Evolutionary conservation across 495 filamentous ascomycete species (phyloP), one percentile per base, ranked within the genome.

Genomic region (Hyphodiscus hymeniophilus): DNA sequence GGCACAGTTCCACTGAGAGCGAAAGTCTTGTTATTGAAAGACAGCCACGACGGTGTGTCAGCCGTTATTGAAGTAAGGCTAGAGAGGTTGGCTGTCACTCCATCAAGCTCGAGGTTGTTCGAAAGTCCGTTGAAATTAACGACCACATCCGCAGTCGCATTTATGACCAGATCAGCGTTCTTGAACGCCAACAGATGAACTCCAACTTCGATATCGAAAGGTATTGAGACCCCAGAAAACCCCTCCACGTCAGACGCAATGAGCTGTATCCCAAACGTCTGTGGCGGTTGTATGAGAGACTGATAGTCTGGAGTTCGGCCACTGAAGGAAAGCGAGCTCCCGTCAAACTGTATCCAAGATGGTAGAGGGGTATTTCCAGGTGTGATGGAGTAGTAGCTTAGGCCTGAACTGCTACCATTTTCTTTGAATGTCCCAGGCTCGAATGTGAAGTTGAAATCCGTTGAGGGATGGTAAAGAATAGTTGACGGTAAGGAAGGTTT

Each of bases 331-430:
- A 95, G 71, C 6, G 53, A 66, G 2, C 58, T 50, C 1, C 74
- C 54, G 57, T 94, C 79, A 56, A 96, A 95, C 10, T 63, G 67
- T 33, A 95, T 75, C 90, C 89, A 95, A 3, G 89, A 86, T 28
- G 90, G 90, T 32, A 95, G 66, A 24, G 91, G 89, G 6, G 83
- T 82, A 56, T 90, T 86, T 50, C 89, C 80, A 2, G 61, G 65
- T 31, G 84, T 82, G 10, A 84, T 80, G 18, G 88, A 85, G 58
- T 94, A 92, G 62, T 89, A 95, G 30, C 51, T 68, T 20, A 76
- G 44, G 18, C 31, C 42, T 41, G 28, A 51, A 15, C 40, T 59
- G 17, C 54, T 47, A 50, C 10, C 62, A 31, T 38, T 56, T 45
- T 17, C 55, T 43, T 48, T 24, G 21, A 57, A 60, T 31, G 54